Evolutionary conservation across 2,329 filamentous ascomycete species (phyloP).

Genomic region (Fusarium anguioides): DNA sequence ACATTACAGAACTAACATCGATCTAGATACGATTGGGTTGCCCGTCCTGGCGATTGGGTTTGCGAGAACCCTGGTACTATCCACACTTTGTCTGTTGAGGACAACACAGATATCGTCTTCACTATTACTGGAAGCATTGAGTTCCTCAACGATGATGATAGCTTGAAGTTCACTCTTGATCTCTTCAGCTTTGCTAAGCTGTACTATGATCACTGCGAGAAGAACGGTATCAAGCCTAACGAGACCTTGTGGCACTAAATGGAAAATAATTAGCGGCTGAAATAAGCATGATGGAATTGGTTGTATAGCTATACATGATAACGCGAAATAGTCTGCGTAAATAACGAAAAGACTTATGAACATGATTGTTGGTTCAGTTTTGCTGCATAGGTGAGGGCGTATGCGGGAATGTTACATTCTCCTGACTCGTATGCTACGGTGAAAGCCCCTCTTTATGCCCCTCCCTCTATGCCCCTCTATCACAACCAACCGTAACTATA

Average conservation of each 20-base stretch:
- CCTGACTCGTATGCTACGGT: background rate
- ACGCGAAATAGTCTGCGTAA: background rate
- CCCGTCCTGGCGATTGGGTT: slow-evolving; percentile 41
- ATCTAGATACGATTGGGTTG: slow-evolving; percentile 42
- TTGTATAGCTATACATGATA: background rate
- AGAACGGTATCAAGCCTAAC: slow-evolving; percentile 31
- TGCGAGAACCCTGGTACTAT: slow-evolving; percentile 42
- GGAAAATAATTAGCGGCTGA: background rate
- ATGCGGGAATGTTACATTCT: background rate
- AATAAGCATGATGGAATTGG: background rate
- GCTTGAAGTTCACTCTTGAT: slow-evolving; percentile 37
- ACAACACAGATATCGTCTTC: slow-evolving; percentile 42
- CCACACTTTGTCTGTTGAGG: slow-evolving; percentile 40
- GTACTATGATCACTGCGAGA: slow-evolving; percentile 34
- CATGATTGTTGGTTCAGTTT: background rate
- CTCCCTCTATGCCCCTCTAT: background rate
- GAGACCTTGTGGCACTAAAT: slow-evolving; percentile 29
- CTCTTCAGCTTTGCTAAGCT: slow-evolving; percentile 40
- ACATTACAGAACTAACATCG: slow-evolving; percentile 5
- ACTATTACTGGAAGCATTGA: slow-evolving; percentile 43
- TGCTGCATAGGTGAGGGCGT: background rate
- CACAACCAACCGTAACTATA: background rate
- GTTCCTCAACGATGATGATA: slow-evolving; percentile 44
- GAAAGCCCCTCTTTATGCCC: too few relatives aligned
- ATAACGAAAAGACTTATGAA: background rate